Evolutionary conservation across 352 stramenopile genomes (phyloP).

Genomic region (Pythium oligandrum): DNA sequence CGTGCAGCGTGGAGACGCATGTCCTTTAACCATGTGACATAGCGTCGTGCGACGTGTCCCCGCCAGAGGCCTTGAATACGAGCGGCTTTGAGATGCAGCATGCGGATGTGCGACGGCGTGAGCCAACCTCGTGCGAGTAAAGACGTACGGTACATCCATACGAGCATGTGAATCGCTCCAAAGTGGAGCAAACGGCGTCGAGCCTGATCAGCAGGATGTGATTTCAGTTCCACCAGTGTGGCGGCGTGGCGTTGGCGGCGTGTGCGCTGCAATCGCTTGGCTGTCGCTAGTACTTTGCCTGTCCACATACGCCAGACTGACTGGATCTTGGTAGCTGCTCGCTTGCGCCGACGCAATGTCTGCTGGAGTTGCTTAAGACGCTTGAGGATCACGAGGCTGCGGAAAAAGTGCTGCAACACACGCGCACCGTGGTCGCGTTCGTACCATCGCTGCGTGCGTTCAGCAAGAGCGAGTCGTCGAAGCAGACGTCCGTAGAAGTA

Average conservation of each 20-base stretch:
- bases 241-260: constrained; percentile 25
- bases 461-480: constrained; percentile 29
- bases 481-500: constrained; percentile 45
- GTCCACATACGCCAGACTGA: constrained; percentile 77
- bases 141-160: constrained; percentile 38
- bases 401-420: constrained; percentile 70
- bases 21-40: neutral
- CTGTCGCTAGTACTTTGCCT: constrained; percentile 43
- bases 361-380: constrained; percentile 39
- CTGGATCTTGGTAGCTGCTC: constrained; percentile 54
- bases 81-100: constrained; percentile 36
- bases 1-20: constrained; percentile 11
- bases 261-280: constrained; percentile 32
- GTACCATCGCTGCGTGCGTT: constrained; percentile 28
- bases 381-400: constrained; percentile 63
- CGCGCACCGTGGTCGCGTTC: constrained; percentile 34
- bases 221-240: constrained; percentile 18
- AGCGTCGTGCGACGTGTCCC: constrained; percentile 17
- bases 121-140: constrained; percentile 52
- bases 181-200: constrained; percentile 42
- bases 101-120: constrained; percentile 37
- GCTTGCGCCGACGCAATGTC: constrained; percentile 27
- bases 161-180: constrained; percentile 45
- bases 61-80: constrained; percentile 58
- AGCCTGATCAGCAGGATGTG: neutral